Percentiles rank a stretch among this genome's conserved stretches.
phyloP scores from a whole-genome alignment of 495 filamentous ascomycete genomes.

The Chaetomium cochliodes region DNA sequence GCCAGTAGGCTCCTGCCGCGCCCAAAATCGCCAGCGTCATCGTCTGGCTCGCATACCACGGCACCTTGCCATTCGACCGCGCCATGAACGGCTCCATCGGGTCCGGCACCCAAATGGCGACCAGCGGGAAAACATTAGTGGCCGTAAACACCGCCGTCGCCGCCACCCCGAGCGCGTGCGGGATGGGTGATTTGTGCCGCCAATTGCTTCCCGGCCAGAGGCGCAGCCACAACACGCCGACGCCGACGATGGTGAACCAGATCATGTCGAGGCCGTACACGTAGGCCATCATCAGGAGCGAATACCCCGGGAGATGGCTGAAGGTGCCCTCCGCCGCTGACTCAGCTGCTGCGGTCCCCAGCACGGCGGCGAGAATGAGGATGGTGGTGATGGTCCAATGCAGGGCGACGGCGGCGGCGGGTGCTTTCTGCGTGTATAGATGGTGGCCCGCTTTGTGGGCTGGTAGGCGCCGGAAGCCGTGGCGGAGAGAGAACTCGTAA shows the following conservation, averaged over 20 bases:
- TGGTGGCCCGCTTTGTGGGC: conserved; percentile 15
- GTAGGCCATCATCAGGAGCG: conserved; percentile 17
- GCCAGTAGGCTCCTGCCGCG: conserved; percentile 20
- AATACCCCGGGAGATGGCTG: conserved; percentile 19
- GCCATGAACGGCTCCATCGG: conserved; percentile 13
- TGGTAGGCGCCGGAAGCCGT: conserved; percentile 26
- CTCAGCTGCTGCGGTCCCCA: conserved; percentile 9
- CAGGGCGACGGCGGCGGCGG: conserved; percentile 24
- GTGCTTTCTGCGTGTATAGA: conserved; percentile 19
- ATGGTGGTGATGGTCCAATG: conserved; percentile 27
- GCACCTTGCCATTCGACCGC: conserved; percentile 15
- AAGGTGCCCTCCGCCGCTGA: not conserved
- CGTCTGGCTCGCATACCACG: conserved; percentile 24
- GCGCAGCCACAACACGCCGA: conserved; percentile 23
- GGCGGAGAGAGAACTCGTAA: conserved; percentile 24
- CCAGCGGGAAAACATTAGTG: conserved; percentile 21
- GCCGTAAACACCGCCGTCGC: conserved; percentile 23
- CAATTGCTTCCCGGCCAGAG: conserved; percentile 27
- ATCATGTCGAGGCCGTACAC: conserved; percentile 26
- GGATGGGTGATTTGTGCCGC: conserved; percentile 24
- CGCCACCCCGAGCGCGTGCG: conserved; percentile 20
- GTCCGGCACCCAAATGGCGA: conserved; percentile 27
- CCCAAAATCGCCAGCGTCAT: conserved; percentile 16
- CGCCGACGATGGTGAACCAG: conserved; percentile 27
- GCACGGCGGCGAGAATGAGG: conserved; percentile 21